Evolutionary conservation across 805 yeast species (phyloP).

Genomic region (Candida peoriensis): DNA sequence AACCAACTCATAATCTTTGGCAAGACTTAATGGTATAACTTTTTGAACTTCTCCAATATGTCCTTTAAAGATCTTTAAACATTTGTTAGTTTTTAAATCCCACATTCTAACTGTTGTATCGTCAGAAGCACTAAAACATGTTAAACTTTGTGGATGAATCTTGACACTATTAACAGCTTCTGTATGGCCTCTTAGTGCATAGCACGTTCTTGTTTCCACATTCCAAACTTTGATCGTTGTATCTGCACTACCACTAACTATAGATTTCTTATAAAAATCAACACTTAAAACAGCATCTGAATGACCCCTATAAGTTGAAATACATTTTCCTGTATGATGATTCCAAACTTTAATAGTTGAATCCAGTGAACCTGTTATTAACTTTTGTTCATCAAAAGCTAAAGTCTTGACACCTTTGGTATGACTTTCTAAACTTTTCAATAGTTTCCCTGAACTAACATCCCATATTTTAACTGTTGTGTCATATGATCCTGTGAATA

Average conservation of each 20-base stretch:
- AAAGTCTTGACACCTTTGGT: slow-evolving; percentile 80
- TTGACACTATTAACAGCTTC: slow-evolving; percentile 91
- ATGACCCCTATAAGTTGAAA: slow-evolving; percentile 92
- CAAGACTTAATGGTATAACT: slow-evolving; percentile 78
- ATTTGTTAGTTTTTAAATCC: slow-evolving; percentile 79
- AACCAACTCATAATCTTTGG: slow-evolving; percentile 52
- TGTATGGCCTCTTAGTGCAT: slow-evolving; percentile 86
- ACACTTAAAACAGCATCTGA: slow-evolving; percentile 79
- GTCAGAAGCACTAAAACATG: slow-evolving; percentile 84
- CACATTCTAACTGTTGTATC: slow-evolving; percentile 93
- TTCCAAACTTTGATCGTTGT: slow-evolving; percentile 94
- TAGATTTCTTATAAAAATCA: slow-evolving; percentile 73
- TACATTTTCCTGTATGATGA: slow-evolving; percentile 88
- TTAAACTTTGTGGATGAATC: slow-evolving; percentile 71
- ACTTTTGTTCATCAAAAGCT: slow-evolving; percentile 81
- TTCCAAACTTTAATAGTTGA: slow-evolving; percentile 94
- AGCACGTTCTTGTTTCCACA: slow-evolving; percentile 87
- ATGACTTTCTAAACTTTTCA: slow-evolving; percentile 84
- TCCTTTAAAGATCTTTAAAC: slow-evolving; percentile 74
- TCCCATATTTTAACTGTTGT: slow-evolving; percentile 93
- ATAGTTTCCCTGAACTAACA: slow-evolving; percentile 66
- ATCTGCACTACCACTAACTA: slow-evolving; percentile 93
- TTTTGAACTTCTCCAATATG: slow-evolving; percentile 94
- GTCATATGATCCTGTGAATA: slow-evolving; percentile 92
- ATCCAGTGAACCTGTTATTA: slow-evolving; percentile 90